phyloP scores from a whole-genome alignment of 2,329 filamentous ascomycete genomes.

The Westerdykella sp. region DNA sequence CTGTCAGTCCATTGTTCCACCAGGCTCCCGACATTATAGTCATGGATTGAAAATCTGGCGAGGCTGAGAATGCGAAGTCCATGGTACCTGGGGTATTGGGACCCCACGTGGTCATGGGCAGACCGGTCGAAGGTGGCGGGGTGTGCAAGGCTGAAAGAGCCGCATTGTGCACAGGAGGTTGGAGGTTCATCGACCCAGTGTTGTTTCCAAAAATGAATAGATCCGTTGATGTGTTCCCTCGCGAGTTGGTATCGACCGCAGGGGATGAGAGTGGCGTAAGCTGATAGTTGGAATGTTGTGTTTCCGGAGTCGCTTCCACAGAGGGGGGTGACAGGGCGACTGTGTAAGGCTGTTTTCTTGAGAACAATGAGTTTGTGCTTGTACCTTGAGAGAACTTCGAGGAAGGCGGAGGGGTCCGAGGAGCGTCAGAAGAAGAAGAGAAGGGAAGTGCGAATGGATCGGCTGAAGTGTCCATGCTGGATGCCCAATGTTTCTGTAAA shows the following conservation, averaged over 20 bases:
- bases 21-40: constrained; percentile 19
- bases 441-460: constrained; percentile 48
- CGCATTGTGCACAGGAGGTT: constrained; percentile 11
- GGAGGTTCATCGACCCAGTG: constrained; percentile 11
- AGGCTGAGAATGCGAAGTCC: constrained; percentile 29
- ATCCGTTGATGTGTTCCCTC: constrained; percentile 10
- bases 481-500: constrained; percentile 48
- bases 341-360: constrained; percentile 21
- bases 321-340: constrained; percentile 15
- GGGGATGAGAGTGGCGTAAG: constrained; percentile 31
- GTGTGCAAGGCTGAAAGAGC: constrained; percentile 36
- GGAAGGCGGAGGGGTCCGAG: constrained; percentile 23
- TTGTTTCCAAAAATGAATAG: constrained; percentile 21
- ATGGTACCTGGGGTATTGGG: constrained; percentile 21
- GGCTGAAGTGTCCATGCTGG: constrained; percentile 41
- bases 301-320: constrained; percentile 10
- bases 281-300: constrained; percentile 27
- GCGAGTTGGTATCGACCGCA: constrained; percentile 16
- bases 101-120: constrained; percentile 28
- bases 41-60: constrained; percentile 20
- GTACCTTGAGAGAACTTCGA: constrained; percentile 23
- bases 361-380: constrained; percentile 15
- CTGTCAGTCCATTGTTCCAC: constrained; percentile 17
- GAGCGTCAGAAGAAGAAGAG: constrained; percentile 28
- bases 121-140: constrained; percentile 27